These are phyloP conservation scores for Metarhizium humberi DNA, from an alignment of 2,329 filamentous ascomycete genomes.

Conservation along the genomic window DNA sequence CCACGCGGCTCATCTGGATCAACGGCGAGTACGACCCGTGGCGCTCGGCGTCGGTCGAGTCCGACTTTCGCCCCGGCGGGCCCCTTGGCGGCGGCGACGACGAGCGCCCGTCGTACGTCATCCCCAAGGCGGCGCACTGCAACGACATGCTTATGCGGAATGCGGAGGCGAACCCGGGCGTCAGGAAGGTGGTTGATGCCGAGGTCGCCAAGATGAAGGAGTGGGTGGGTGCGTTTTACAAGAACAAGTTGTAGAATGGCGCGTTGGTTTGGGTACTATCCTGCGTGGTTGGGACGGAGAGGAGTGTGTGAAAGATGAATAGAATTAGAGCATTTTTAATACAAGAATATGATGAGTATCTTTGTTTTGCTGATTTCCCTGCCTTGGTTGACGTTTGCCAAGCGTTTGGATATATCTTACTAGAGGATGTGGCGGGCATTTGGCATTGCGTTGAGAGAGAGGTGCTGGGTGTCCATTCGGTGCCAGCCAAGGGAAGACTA, in stretches of 20 bases:
- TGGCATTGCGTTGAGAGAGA: too few species aligned
- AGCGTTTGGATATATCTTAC: too few species aligned
- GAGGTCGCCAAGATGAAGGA: conserved; percentile 38
- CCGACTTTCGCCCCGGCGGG: conserved; percentile 43
- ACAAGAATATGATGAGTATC: too few species aligned
- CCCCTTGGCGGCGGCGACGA: conserved; percentile 34
- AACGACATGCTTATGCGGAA: conserved; percentile 41
- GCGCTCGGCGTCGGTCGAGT: conserved; percentile 43
- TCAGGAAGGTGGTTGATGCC: conserved; percentile 19
- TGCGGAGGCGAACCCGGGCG: conserved; percentile 28
- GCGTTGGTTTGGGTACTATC: too few species aligned
- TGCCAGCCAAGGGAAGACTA: too few species aligned
- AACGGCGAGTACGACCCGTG: conserved; percentile 54
- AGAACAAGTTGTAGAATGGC: background rate
- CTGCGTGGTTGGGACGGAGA: too few species aligned
- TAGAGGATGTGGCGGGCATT: too few species aligned
- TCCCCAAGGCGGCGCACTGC: conserved; percentile 46
- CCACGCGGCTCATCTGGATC: conserved; percentile 45
- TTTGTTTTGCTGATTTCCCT: too few species aligned
- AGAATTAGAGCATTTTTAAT: background rate
- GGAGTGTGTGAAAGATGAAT: too few species aligned
- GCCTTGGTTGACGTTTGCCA: too few species aligned
- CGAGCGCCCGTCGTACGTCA: conserved; percentile 40
- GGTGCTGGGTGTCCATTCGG: too few species aligned
- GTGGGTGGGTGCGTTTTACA: conserved; percentile 45